These are phyloP conservation scores for Claviceps sp. DNA, from an alignment of 2,329 filamentous ascomycete genomes.

Conservation along the genomic window DNA sequence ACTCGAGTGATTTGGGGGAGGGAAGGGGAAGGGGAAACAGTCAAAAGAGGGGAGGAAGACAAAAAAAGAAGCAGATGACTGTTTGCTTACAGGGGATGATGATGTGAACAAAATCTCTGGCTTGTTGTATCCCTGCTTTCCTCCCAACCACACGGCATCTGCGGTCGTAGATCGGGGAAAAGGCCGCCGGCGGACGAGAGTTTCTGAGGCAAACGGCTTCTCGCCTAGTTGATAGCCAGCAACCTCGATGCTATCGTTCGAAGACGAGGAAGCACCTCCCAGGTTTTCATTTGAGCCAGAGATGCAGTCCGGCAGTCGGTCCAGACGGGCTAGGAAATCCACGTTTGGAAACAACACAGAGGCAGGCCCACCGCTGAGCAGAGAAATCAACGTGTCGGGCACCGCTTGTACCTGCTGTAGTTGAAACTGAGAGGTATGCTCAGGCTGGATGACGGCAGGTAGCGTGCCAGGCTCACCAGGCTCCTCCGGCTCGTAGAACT, in stretches of 20 bases:
- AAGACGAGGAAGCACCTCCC: neutral
- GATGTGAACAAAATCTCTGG: neutral
- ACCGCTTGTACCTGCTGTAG: neutral
- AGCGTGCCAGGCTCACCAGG: neutral
- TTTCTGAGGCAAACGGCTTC: neutral
- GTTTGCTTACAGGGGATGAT: neutral
- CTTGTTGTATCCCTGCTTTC: neutral
- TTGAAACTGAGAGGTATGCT: neutral
- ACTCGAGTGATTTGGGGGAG: too few relatives aligned
- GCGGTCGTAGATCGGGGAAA: neutral
- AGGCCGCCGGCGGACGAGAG: neutral
- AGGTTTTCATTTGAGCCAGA: neutral
- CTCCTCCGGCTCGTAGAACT: conserved; percentile 3
- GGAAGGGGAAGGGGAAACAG: too few relatives aligned
- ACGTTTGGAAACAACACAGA: neutral
- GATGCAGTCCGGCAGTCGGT: conserved; percentile 1
- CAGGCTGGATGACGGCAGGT: neutral
- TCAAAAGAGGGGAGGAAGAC: neutral
- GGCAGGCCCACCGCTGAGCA: neutral
- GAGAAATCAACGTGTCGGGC: neutral
- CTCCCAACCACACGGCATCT: conserved; percentile 1
- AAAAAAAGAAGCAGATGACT: too few relatives aligned
- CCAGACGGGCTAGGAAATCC: conserved; percentile 2
- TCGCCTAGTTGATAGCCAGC: neutral
- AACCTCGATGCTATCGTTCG: neutral